Base-by-base conservation (phyloP, 805 yeast genomes). In the Candida michaelii region DNA sequence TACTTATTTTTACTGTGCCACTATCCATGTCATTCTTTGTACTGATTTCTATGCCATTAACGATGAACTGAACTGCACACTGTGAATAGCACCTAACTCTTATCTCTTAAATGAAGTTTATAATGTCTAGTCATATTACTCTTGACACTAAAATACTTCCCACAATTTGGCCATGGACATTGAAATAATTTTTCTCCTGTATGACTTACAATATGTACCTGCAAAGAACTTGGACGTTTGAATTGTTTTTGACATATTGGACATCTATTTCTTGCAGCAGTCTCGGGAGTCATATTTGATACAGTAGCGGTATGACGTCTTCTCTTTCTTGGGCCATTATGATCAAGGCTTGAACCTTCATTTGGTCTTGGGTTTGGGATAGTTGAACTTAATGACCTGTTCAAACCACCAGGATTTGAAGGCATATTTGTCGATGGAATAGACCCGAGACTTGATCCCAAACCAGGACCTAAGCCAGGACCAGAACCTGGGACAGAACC, bases 71-170 rank as follows among this genome's bases (percentile, higher is more conserved):
- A n/a, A n/a, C n/a, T n/a, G n/a, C n/a, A n/a, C n/a, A n/a, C n/a
- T n/a, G n/a, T n/a, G n/a, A n/a, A n/a, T n/a, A n/a, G 30, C n/a
- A 8, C 12, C 16, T 34, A 34, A 25, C 15, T 27, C 24, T 25
- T 36, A 32, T 61, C 66, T 37, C 65, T 41, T 43, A 55, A 51
- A 40, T 89, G 96, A 32, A 86, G 72, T 55, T 80, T 79, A 49
- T 78, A 75, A 60, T 89, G 97, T 47, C 97, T 71, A 4, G 84
- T 80, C 80, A 89, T 80, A 56, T 89, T 90, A 30, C 88, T 80
- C 55, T 87, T 78, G 15, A 90, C 89, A 13, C 83, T 79, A 58
- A 89, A 89, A 3, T 75, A 54, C 53, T 83, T 80, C 0, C 78
- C 79, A 61, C 97, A 89, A 14, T 74, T 77, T 0, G 66, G 66